Conservation (phyloP, 306 rosid species). For the Arachis hypogaea region DNA sequence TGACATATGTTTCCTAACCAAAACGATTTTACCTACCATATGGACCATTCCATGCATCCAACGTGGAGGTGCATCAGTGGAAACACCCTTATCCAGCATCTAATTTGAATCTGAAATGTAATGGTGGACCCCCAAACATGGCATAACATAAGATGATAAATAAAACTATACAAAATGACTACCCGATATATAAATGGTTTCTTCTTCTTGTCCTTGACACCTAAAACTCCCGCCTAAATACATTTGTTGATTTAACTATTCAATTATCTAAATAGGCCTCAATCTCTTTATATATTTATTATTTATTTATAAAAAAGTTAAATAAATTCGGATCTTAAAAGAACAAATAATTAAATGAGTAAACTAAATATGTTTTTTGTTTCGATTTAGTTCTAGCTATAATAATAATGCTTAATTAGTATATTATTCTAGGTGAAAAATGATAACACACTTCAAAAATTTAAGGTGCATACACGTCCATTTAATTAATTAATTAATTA, state of each 20-base stretch:
- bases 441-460: no score
- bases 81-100: constrained; percentile 32
- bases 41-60: constrained; percentile 6
- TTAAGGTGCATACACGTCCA: no score
- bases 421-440: no score
- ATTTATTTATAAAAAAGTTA: background rate
- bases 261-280: background rate
- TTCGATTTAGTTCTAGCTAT: no score
- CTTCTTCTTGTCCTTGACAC: constrained; percentile 49
- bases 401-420: no score
- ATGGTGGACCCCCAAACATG: constrained; percentile 49
- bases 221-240: constrained; percentile 66
- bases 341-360: no score
- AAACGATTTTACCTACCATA: constrained; percentile 46
- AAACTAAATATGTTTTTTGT: background rate
- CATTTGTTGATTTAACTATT: constrained; percentile 15
- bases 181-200: background rate
- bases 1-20: background rate
- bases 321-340: no score
- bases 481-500: no score
- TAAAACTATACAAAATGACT: constrained; percentile 29
- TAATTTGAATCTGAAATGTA: constrained; percentile 26
- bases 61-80: constrained; percentile 29
- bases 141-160: constrained; percentile 1
- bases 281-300: background rate